Evolutionary conservation across 2,329 filamentous ascomycete species (phyloP), one percentile per base, ranked within the genome.

Genomic region (Beauveria pseudobassiana): DNA sequence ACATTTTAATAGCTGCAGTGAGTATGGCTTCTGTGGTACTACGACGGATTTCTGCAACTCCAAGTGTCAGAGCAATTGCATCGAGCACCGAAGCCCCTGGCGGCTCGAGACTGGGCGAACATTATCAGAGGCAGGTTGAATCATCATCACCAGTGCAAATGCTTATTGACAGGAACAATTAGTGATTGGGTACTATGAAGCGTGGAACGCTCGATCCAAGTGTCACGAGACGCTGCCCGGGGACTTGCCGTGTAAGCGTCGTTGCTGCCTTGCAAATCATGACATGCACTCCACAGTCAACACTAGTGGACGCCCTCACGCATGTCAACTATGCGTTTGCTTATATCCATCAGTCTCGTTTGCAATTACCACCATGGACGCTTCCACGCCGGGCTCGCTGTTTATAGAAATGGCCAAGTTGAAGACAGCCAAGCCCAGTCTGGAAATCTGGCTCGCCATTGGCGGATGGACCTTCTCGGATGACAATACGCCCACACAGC

Each of bases 381-480:
- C 20, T 48, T 20, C 42, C 42, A 45, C 42, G 8, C 16, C 42
- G 3, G 42, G 8, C 6, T n/a, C 16, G 16, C n/a, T 45, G 3
- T 45, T n/a, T n/a, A 45, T 9, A 45, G 16, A n/a, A 9, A 45
- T n/a, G n/a, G n/a, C 42, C 1, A n/a, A 45, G 8, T 9, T 10
- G 28, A n/a, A n/a, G n/a, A 9, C 18, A 22, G 45, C 14, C 24
- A 65, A 65, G 54, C 56, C 65, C 1, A 62, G 61, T 16, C 64
- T 76, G 1, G 65, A 75, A 62, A 67, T 69, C 1, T 72, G 66
- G 59, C 64, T 77, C 46, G 63, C 67, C 10, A 34, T 77, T 16
- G 75, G 74, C 2, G 75, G 75, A 5, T 76, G 72, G 70, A 68
- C 67, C 1, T 75, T 75, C 58, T 69, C 59, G 20, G 71, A 76